A percentile compares a stretch with the other conserved stretches of the same genome.
Conservation (phyloP, 2,329 filamentous ascomycete genomes). For the Penicillium sp. region DNA sequence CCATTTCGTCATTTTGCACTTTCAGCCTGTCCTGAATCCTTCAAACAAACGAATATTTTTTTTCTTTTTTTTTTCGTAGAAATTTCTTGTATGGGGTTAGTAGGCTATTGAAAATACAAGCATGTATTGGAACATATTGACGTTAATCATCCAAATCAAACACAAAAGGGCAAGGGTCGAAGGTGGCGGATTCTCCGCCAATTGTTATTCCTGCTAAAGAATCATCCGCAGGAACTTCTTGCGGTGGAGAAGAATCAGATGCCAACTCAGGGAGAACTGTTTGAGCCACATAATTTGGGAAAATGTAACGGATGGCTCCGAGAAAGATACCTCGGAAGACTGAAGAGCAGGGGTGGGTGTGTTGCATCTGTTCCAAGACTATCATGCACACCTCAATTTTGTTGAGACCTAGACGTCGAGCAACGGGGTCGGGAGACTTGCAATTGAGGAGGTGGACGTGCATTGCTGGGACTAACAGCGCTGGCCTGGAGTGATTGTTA, state of each 20-base stretch:
- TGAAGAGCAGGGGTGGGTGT: conserved; percentile 31
- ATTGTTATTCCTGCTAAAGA: background rate
- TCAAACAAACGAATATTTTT: too few relatives aligned
- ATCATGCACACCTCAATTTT: conserved; percentile 36
- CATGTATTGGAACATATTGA: too few relatives aligned
- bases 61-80: too few relatives aligned
- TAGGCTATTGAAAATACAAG: too few relatives aligned
- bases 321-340: conserved; percentile 30
- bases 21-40: too few relatives aligned
- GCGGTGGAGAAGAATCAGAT: background rate
- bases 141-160: too few relatives aligned
- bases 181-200: background rate
- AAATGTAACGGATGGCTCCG: conserved; percentile 27
- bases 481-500: conserved; percentile 18
- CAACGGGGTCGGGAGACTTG: too few relatives aligned
- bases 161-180: too few relatives aligned
- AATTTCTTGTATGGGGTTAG: too few relatives aligned
- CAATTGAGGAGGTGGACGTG: conserved; percentile 23
- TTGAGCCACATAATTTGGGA: conserved; percentile 16
- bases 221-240: background rate
- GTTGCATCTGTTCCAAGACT: conserved; percentile 33
- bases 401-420: conserved; percentile 29
- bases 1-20: too few relatives aligned
- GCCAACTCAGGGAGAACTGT: background rate
- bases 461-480: conserved; percentile 36